Base-by-base conservation (phyloP, 2,329 filamentous ascomycete genomes). In the Ophiostoma sp. region DNA sequence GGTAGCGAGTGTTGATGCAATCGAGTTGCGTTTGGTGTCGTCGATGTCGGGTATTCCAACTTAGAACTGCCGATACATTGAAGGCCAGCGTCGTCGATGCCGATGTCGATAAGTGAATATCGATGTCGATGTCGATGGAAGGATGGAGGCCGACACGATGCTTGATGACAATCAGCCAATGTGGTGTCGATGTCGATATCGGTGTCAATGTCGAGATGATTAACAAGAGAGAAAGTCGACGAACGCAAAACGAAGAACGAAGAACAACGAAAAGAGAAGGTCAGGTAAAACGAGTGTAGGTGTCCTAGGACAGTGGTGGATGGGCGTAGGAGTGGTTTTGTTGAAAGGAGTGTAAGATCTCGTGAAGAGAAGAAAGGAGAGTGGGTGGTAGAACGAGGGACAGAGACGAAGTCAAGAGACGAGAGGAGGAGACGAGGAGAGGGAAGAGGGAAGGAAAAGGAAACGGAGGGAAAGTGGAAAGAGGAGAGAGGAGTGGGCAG, bases 11-110 rank as follows among this genome's bases (percentile, higher is more conserved):
- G 17, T 33, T 68, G 52, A 62, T 33, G 15, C 27, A 33, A 33
- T 54, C 41, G 23, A 54, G 39, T 64, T 57, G 52, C 52, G 15
- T 5, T 62, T 52, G 13, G 10, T 57, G 33, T 10, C 11, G 36
- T 15, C 15, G 31, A 36, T 64, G 67, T 67, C 36, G 64, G 33
- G 41, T 27, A 41, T n/a, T 71, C 44, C 36, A 33, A 33, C 52
- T 72, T 67, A 71, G 33, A 62, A n/a, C 60, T 64, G 70, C 68
- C 52, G 62, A 71, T 69, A 72, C 71, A 72, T 72, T 44, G 69
- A 65, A 65, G 62, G 57, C 57, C 57, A 33, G 33, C 57, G 8
- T 3, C 23, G 54, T 60, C 54, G 54, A 6, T 60, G 6, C 2
- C 3, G 13, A 15, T 62, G 15, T 35, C 60, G 33, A 36, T 64